Evolutionary conservation across 2,329 filamentous ascomycete species (phyloP), one percentile per base, ranked within the genome.

Genomic region (Periconia macrospinosa): DNA sequence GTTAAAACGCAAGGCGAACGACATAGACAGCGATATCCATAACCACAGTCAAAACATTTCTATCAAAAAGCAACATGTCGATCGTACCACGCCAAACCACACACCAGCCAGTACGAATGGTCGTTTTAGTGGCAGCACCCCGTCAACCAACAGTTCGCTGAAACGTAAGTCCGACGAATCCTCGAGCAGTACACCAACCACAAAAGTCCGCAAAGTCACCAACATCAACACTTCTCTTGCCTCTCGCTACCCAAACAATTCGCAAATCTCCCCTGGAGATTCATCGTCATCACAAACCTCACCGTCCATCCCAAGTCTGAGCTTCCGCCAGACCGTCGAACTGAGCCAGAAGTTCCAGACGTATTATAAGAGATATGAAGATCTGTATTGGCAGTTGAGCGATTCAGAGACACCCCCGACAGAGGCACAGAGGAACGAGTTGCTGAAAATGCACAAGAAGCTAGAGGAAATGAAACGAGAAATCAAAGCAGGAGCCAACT

Each of bases 381-480:
- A 78, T 61, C 67, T 86, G 61, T 83, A 86, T 66, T 79, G 81
- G 63, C 68, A 73, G 58, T 61, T 78, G 55, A 69, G 67, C 0
- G 73, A 75, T 41, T 60, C 68, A 11, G 59, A 74, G 30, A 71
- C 77, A 51, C 75, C 79, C 3, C 76, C 81, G 9, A 76, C 74
- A 5, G 69, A 73, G 46, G 71, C 77, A 19, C 81, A 86, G 61
- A 70, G 83, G 55, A 77, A 81, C 42, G 75, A 78, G 53, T 64
- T 87, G 49, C 78, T 79, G 63, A 76, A 73, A 54, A 82, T 83
- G 78, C 82, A 85, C 66, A 70, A 72, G 60, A 75, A 77, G 59
- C 68, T 85, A 45, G 76, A 81, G 61, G 76, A 76, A 59, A 82
- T 84, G 79, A 86, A 86, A 74, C 71, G 77, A 55, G 81, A 85